Conservation (phyloP, 306 rosid genomes). For the Adenanthera pavonina region DNA sequence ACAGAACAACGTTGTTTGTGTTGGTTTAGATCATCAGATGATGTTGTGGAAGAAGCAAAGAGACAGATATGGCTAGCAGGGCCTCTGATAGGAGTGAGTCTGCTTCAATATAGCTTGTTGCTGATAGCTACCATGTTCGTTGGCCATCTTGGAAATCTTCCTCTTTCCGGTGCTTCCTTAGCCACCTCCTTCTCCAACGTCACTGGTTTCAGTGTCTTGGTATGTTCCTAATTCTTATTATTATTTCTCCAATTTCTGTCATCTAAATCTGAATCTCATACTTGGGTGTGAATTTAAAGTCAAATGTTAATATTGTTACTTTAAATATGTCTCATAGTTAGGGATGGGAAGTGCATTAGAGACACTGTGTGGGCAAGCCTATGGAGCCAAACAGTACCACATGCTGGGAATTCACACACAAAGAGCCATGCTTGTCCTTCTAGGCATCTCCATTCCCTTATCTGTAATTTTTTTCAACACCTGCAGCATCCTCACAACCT, state of each 20-base stretch:
- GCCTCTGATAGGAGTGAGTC: background rate
- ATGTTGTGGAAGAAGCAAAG: background rate
- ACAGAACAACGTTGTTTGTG: background rate
- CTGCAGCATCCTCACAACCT: background rate
- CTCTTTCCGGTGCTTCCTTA: background rate
- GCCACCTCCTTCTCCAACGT: background rate
- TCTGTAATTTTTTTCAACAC: background rate
- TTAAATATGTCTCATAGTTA: background rate
- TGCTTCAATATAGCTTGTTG: background rate
- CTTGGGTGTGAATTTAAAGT: too few species aligned
- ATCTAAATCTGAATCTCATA: too few species aligned
- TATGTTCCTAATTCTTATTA: background rate
- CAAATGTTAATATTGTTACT: too few species aligned
- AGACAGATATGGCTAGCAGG: background rate
- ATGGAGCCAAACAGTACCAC: background rate
- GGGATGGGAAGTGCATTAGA: background rate
- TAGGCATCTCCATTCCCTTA: background rate
- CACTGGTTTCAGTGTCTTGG: background rate
- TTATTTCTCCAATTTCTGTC: too few species aligned
- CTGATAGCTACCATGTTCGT: background rate
- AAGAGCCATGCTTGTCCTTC: background rate
- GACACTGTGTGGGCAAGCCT: background rate
- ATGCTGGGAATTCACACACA: background rate
- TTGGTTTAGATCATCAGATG: conserved; percentile 14
- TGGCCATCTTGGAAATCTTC: background rate